Percentiles rank a stretch among this genome's conserved stretches.
Conservation (phyloP, 768 basidiomycete genomes). For the Termitomyces sp. region DNA sequence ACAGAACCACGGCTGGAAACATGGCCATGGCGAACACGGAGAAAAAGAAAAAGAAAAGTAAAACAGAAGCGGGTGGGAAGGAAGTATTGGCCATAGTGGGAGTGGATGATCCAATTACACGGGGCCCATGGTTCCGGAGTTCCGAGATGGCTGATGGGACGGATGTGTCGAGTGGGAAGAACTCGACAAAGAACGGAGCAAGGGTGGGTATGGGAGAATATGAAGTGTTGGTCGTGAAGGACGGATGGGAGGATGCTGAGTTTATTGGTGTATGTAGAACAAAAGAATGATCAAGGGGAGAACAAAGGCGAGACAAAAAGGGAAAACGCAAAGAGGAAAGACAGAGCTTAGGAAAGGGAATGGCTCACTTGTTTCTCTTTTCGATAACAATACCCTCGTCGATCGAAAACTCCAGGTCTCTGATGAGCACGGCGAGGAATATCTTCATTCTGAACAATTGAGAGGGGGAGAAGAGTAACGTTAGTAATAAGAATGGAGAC, state of each 20-base stretch:
- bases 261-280: not conserved
- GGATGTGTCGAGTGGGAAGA: not conserved
- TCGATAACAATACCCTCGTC: not conserved
- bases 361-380: not conserved
- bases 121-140: not conserved
- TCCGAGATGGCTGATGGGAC: constrained; percentile 1
- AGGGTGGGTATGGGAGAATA: constrained; percentile 20
- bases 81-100: not conserved
- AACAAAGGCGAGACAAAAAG: not conserved
- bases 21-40: not conserved
- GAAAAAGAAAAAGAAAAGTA: not conserved
- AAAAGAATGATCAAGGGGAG: not conserved
- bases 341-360: no score
- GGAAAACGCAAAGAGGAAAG: not conserved
- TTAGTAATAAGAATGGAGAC: not conserved
- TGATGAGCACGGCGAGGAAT: not conserved
- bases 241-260: not conserved
- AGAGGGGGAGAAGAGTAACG: not conserved
- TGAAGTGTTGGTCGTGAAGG: constrained; percentile 1
- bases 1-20: not conserved
- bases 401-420: not conserved
- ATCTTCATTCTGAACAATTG: not conserved
- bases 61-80: not conserved
- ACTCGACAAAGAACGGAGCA: not conserved
- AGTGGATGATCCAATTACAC: not conserved